Base-by-base conservation (phyloP, 306 rosid species). In the Senna siamea region DNA sequence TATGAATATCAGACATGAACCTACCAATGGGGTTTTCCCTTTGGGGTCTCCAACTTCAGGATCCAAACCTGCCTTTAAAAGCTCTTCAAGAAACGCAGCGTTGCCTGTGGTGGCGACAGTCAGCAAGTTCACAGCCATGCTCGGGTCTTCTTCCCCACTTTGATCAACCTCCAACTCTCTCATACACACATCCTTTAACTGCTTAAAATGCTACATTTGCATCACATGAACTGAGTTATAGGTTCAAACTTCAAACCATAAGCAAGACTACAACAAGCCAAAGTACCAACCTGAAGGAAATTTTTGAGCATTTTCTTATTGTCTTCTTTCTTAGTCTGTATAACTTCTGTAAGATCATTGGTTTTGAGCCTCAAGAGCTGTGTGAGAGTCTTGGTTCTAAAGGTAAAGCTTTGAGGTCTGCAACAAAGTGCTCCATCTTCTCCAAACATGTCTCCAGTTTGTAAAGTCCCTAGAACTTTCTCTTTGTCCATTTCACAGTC, bases 311-410 rank as follows among this genome's bases (percentile, higher is more conserved):
- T 87, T 78, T 56, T 72, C 17, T 61, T 76, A 28, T 81, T 87
- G 72, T 89, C 98, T 61, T 82, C 83, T 23, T 77, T 84, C 12
- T 66, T 87, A 28, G 56, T 62, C 79, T 88, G 88, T 91, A 86
- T 89, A 52, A 84, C 82, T 78, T 94, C 90, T 18, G 80, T 26
- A 18, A 94, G 83, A 55, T 72, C 79, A 58, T 46, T 77, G 46
- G 93, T 88, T 82, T 91, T 94, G 63, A 94, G 79, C 72, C 90
- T 88, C 84, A 91, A 62, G 79, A 94, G 90, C 37, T 94, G 97
- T 62, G 98, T 88, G 66, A 94, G 91, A 17, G 93, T 86, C 82
- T 78, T 91, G 64, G 98, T 91, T 84, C 97, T 83, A 53, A 83
- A 94, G 14, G 94, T 91, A 70, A 52, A 81, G 63, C 48, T 79